Base-by-base conservation (phyloP, 2,329 filamentous ascomycete genomes). In the Arthrobotrys sinensis region DNA sequence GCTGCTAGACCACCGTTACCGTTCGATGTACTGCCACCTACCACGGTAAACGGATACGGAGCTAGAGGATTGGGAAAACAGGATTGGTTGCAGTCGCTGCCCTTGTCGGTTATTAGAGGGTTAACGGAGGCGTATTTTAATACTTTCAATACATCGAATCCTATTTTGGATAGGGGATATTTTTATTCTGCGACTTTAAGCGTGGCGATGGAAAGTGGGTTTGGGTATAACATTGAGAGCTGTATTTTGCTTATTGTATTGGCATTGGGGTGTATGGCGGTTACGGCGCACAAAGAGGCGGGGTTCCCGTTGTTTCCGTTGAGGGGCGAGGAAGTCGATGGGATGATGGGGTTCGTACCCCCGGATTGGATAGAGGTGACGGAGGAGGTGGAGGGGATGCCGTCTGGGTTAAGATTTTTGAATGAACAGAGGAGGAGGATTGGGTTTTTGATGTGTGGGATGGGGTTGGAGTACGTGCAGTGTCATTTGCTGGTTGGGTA, bases 111-210 rank as follows among this genome's bases (percentile, higher is more conserved):
- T 46, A 84, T 88, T 67, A 87, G 87, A 77, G 86, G 86, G 0
- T 83, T 89, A n/a, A 85, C 86, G 7, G 86, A 88, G 82, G 86
- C 86, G 0, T 88, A 87, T 76, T 88, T 88, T 80, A 84, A 85
- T n/a, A 87, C 87, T 0, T 88, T 88, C 80, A 87, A 88, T 80
- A 86, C 86, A 0, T 87, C 85, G 32, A 88, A 86, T 14, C 87
- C 87, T 0, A 85, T 88, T 21, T 85, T 89, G 64, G 87, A 89
- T 79, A 86, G 87, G 71, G 85, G 85, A 16, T 85, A 87, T 68
- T 88, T 87, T 81, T 87, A 86, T 80, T 84, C 86, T 0, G 86
- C 85, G 77, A 88, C 86, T 0, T 84, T 88, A 4, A 85, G 85
- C 10, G 81, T 84, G 2, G 87, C 86, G 1, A 84, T 88, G 57